Evolutionary conservation across 805 yeast species (phyloP).

Genomic region (Wickerhamiella cacticola): DNA sequence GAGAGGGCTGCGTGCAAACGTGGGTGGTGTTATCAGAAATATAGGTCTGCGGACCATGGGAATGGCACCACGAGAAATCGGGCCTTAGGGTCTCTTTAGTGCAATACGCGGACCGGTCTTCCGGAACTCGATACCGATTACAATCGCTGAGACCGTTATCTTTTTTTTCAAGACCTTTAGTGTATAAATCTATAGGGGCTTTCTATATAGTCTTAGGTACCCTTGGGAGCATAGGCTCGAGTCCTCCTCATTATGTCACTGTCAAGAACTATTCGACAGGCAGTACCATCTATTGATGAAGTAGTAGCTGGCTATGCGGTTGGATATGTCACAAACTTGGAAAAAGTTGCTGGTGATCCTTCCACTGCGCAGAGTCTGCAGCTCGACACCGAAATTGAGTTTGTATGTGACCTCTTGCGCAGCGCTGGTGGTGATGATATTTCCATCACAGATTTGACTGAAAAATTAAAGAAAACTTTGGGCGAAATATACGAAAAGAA

Average conservation of each 20-base stretch:
- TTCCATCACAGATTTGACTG: slow-evolving; percentile 45
- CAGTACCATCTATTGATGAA: slow-evolving; percentile 76
- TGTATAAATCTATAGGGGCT: no score
- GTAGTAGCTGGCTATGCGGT: slow-evolving; percentile 83
- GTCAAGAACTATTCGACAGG: slow-evolving; percentile 50
- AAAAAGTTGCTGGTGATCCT: slow-evolving; percentile 66
- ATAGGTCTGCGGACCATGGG: slow-evolving; percentile 23
- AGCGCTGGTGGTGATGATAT: slow-evolving; percentile 72
- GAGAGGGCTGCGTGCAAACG: slow-evolving; percentile 26
- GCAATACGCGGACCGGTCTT: slow-evolving; percentile 25
- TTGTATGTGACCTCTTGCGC: slow-evolving; percentile 49
- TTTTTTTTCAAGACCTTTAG: no score
- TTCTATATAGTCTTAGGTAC: no score
- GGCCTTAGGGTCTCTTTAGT: slow-evolving; percentile 21
- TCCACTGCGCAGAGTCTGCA: slow-evolving; percentile 65
- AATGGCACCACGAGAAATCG: slow-evolving; percentile 25
- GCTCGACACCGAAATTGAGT: slow-evolving; percentile 53
- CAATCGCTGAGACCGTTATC: slow-evolving; percentile 16
- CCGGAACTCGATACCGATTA: slow-evolving; percentile 27
- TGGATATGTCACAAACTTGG: slow-evolving; percentile 74
- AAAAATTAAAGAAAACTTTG: slow-evolving; percentile 36
- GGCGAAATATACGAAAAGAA: slow-evolving; percentile 40
- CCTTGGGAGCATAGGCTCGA: no score
- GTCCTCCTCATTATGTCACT: slow-evolving; percentile 9
- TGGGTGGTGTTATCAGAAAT: slow-evolving; percentile 27